Evolutionary conservation across 805 yeast genomes (phyloP).

Genomic region (Wickerhamiella shivajii): DNA sequence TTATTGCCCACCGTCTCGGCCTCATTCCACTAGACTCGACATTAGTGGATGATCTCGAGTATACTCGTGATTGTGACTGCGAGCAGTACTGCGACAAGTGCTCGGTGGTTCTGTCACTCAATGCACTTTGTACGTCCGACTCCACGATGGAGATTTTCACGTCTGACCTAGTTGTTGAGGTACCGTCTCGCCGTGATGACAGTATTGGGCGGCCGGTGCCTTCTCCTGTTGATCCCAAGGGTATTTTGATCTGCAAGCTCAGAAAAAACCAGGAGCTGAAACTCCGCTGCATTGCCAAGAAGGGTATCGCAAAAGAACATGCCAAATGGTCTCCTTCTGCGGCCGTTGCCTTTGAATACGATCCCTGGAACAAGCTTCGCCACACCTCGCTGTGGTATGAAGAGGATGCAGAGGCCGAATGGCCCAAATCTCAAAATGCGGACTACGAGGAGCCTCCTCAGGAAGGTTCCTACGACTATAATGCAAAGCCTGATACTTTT

Average conservation of each 20-base stretch:
- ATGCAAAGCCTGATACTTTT: constrained; percentile 65
- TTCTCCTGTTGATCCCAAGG: constrained; percentile 58
- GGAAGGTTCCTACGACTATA: constrained; percentile 78
- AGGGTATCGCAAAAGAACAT: constrained; percentile 94
- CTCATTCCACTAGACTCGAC: constrained; percentile 75
- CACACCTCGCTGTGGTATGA: constrained; percentile 97
- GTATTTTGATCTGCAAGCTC: constrained; percentile 82
- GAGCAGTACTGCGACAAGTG: constrained; percentile 95
- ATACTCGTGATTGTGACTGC: constrained; percentile 93
- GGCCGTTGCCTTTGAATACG: constrained; percentile 92
- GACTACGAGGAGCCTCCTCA: constrained; percentile 95
- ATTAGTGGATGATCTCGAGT: constrained; percentile 70
- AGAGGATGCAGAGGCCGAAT: constrained; percentile 71
- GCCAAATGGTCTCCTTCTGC: constrained; percentile 98
- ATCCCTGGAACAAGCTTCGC: constrained; percentile 95
- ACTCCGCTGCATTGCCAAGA: constrained; percentile 86
- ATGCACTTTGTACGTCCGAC: constrained; percentile 82
- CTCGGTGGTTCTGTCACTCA: constrained; percentile 70
- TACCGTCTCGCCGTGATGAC: constrained; percentile 25
- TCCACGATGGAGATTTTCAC: constrained; percentile 83
- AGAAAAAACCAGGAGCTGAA: constrained; percentile 85
- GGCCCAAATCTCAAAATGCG: constrained; percentile 83
- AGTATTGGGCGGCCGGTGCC: constrained; percentile 75
- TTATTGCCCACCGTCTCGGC: constrained; percentile 87
- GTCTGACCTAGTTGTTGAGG: constrained; percentile 48